These are phyloP conservation scores for Magnolia changhungtana DNA, from an alignment of 164 flowering plant species.

Conservation along the genomic window DNA sequence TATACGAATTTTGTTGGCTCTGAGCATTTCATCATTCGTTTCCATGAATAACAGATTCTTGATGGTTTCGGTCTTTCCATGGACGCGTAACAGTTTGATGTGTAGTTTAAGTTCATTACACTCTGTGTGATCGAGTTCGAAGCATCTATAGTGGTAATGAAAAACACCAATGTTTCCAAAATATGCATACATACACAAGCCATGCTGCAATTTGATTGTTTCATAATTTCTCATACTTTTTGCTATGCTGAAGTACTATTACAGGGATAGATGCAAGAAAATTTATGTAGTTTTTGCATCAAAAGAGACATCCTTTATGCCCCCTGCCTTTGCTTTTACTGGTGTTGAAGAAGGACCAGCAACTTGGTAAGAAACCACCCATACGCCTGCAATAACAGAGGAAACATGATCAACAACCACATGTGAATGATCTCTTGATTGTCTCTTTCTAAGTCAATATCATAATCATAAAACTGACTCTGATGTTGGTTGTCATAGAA, in stretches of 20 bases:
- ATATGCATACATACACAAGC: neutral
- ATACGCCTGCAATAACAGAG: slow-evolving; percentile 23
- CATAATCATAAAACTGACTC: neutral
- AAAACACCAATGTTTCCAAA: neutral
- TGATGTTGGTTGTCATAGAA: neutral
- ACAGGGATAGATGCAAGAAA: neutral
- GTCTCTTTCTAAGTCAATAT: neutral
- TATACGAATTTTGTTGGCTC: too few species aligned
- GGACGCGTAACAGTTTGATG: too few species aligned
- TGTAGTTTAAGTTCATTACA: too few species aligned
- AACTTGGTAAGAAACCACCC: slow-evolving; percentile 22
- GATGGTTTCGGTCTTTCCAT: too few species aligned
- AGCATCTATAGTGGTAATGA: neutral
- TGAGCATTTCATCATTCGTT: too few species aligned
- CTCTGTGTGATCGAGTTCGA: too few species aligned
- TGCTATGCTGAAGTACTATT: neutral
- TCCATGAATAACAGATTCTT: too few species aligned
- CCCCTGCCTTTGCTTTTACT: slow-evolving; percentile 24
- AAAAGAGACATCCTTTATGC: slow-evolving; percentile 13
- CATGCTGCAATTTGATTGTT: neutral
- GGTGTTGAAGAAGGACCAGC: slow-evolving; percentile 37
- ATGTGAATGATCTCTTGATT: neutral
- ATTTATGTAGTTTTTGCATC: neutral
- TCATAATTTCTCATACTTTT: neutral
- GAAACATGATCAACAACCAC: slow-evolving; percentile 6